These are phyloP conservation scores for Vigna radiata DNA, from an alignment of 306 rosid species.

Conservation along the genomic window DNA sequence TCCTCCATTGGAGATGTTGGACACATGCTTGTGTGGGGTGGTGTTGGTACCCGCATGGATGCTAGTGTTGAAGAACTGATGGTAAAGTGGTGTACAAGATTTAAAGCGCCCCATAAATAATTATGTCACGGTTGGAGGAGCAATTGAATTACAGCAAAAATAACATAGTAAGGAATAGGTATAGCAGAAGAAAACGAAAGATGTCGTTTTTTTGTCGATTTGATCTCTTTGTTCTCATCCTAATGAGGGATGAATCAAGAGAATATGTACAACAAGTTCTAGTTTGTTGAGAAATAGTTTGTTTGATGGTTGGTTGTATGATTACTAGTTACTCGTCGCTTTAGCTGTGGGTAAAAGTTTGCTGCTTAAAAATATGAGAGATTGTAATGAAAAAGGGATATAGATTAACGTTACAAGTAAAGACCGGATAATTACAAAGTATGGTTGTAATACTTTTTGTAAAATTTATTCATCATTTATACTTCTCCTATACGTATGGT, in stretches of 20 bases:
- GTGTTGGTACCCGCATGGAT: slow-evolving; percentile 85
- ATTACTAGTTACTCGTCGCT: not conserved
- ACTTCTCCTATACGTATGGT: slow-evolving; percentile 5
- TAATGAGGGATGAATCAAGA: not conserved
- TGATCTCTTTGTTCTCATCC: not conserved
- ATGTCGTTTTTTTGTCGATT: not conserved
- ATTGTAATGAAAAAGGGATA: not conserved
- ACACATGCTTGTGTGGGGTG: slow-evolving; percentile 92
- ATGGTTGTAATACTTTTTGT: not conserved
- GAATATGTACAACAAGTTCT: not conserved
- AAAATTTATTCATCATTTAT: slow-evolving; percentile 16
- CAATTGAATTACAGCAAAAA: not conserved
- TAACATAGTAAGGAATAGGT: not conserved
- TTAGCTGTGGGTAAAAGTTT: not conserved
- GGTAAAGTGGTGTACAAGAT: slow-evolving; percentile 81
- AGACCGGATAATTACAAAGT: slow-evolving; percentile 2
- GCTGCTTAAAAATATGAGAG: not conserved
- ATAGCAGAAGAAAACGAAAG: not conserved
- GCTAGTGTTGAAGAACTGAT: slow-evolving; percentile 72
- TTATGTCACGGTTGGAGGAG: not conserved
- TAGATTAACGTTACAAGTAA: not conserved
- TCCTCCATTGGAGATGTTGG: slow-evolving; percentile 64
- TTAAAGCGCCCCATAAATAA: slow-evolving; percentile 49
- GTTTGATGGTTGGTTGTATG: not conserved
- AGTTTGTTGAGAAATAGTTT: not conserved